Percentiles rank a stretch among this genome's conserved stretches.
Evolutionary conservation across 208 protist genomes (phyloP).

Genomic region (Trypanosoma rangeli): DNA sequence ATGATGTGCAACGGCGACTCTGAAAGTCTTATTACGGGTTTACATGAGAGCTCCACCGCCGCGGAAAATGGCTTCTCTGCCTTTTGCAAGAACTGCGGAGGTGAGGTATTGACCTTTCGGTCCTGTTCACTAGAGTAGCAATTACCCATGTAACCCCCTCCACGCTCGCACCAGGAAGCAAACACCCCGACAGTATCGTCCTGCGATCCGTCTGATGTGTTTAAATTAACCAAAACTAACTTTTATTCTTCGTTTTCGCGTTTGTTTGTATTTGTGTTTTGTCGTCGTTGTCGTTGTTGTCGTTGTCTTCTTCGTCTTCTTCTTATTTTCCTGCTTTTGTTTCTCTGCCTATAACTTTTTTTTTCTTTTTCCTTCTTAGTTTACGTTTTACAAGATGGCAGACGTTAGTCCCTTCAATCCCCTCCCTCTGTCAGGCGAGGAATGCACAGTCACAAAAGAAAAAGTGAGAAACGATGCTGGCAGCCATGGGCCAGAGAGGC

Average conservation of each 20-base stretch:
- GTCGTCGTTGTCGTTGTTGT: too few species aligned
- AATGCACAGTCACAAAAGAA: too few species aligned
- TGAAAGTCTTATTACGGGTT: background rate
- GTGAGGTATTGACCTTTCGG: background rate
- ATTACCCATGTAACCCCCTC: background rate
- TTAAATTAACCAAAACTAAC: background rate
- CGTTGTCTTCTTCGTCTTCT: too few species aligned
- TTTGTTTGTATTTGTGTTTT: background rate
- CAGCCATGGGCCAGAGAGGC: too few species aligned
- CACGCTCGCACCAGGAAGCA: too few species aligned
- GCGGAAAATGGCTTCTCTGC: background rate
- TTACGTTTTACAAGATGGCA: background rate
- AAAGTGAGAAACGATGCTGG: too few species aligned
- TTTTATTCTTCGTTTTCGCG: background rate
- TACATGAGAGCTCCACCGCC: background rate
- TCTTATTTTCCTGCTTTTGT: too few species aligned
- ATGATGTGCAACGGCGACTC: too few species aligned
- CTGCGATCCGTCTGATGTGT: background rate
- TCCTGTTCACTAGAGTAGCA: background rate
- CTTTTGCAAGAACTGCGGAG: background rate
- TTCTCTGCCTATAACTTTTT: background rate
- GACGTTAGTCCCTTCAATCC: too few species aligned
- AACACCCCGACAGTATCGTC: too few species aligned
- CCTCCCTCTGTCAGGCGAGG: too few species aligned
- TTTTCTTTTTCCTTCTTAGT: background rate